Evolutionary conservation across 345 rosid genomes (phyloP).

Genomic region (Corchorus capsularis): DNA sequence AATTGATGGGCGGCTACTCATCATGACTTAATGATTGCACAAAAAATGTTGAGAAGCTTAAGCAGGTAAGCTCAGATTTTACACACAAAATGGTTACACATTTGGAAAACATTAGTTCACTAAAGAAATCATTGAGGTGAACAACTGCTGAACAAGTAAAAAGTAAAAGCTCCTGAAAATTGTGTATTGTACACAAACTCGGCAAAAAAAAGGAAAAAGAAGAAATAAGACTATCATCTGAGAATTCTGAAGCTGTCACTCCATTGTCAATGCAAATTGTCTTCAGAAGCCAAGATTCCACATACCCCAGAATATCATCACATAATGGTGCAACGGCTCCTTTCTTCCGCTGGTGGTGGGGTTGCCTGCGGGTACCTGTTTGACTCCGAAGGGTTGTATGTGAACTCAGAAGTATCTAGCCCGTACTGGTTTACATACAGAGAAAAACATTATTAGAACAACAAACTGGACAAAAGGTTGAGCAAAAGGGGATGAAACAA

Average conservation of each 20-base stretch:
- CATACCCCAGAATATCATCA: constrained; percentile 28
- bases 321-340: constrained; percentile 90
- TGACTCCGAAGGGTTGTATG: constrained; percentile 88
- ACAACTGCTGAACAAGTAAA: background rate
- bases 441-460: constrained; percentile 16
- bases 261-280: constrained; percentile 15
- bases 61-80: constrained; percentile 7
- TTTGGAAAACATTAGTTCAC: constrained; percentile 14
- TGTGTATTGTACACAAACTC: constrained; percentile 32
- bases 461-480: constrained; percentile 2
- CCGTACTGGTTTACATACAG: constrained; percentile 65
- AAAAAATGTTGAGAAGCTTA: background rate
- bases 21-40: background rate
- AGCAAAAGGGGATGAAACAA: background rate
- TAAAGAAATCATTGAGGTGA: background rate
- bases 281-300: constrained; percentile 13
- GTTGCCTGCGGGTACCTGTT: constrained; percentile 71
- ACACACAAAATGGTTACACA: constrained; percentile 24
- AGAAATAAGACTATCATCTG: constrained; percentile 33
- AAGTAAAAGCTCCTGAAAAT: constrained; percentile 28
- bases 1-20: no score
- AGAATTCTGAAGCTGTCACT: constrained; percentile 27
- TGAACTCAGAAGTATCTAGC: constrained; percentile 91
- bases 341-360: constrained; percentile 69
- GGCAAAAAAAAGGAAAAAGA: constrained; percentile 24